Base-by-base conservation (phyloP, 2,329 filamentous ascomycete species). In the Fusarium stilboides region DNA sequence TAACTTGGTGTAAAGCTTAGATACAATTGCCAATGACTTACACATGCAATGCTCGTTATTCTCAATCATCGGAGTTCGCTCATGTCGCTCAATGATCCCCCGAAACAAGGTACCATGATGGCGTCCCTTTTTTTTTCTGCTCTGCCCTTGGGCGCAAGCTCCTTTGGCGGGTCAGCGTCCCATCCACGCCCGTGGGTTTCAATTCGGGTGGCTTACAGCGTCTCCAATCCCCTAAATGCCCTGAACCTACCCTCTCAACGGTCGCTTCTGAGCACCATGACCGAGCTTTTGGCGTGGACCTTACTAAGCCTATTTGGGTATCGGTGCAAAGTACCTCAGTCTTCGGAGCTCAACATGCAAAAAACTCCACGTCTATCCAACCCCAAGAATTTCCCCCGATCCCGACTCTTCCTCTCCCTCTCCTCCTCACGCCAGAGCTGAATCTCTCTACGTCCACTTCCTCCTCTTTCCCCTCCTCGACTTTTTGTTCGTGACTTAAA, bases 281-380 rank as follows among this genome's bases (percentile, higher is more conserved):
- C n/a, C n/a, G n/a, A n/a, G n/a, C n/a, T n/a, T n/a, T n/a, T n/a
- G n/a, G n/a, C n/a, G n/a, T n/a, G n/a, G n/a, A n/a, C n/a, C n/a
- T n/a, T n/a, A n/a, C n/a, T n/a, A n/a, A n/a, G n/a, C n/a, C n/a
- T n/a, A n/a, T n/a, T n/a, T n/a, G n/a, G n/a, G n/a, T n/a, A n/a
- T n/a, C n/a, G n/a, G n/a, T n/a, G n/a, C n/a, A 62, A 55, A 56
- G 66, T 62, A 60, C 62, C 60, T 61, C 63, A 71, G 73, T 72
- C 75, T 71, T 76, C 75, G 75, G 77, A 80, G 79, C 79, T 81
- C 80, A 80, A 81, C 79, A 74, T 57, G 73, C 68, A 75, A 80
- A 81, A 81, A 80, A 79, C 76, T 77, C 75, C 76, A 73, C 72
- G 67, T 75, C 74, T 58, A 57, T 64, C 63, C 74, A 79, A 77